Evolutionary conservation across 805 yeast species (phyloP).

Genomic region (Isabelozyma heimii): DNA sequence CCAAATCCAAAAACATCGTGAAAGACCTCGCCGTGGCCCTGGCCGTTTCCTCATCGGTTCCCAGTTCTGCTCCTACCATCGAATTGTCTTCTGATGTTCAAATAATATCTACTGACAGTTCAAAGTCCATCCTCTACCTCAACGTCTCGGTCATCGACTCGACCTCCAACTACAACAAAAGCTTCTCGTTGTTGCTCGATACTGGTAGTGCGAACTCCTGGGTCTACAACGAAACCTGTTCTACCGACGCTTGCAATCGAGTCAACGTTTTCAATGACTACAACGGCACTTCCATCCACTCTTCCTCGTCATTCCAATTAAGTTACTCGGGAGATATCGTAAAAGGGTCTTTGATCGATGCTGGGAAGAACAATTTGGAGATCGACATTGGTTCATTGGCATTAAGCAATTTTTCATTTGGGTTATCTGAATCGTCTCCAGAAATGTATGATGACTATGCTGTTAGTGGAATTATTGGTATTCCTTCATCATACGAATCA

Average conservation of each 20-base stretch:
- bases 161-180: slow-evolving; percentile 20
- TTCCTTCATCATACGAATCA: slow-evolving; percentile 45
- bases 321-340: slow-evolving; percentile 55
- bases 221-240: slow-evolving; percentile 56
- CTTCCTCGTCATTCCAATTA: slow-evolving; percentile 41
- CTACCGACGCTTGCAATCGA: slow-evolving; percentile 37
- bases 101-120: slow-evolving; percentile 16
- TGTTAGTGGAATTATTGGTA: slow-evolving; percentile 60
- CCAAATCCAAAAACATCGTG: background rate
- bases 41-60: slow-evolving; percentile 4
- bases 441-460: slow-evolving; percentile 49
- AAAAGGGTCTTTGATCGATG: slow-evolving; percentile 43
- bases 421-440: slow-evolving; percentile 54
- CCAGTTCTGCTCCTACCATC: slow-evolving; percentile 13
- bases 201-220: slow-evolving; percentile 66
- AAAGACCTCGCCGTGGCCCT: background rate
- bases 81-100: slow-evolving; percentile 11
- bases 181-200: slow-evolving; percentile 54
- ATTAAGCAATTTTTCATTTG: slow-evolving; percentile 45
- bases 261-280: slow-evolving; percentile 20
- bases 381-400: slow-evolving; percentile 32
- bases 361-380: slow-evolving; percentile 26
- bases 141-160: slow-evolving; percentile 16
- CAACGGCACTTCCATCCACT: slow-evolving; percentile 7
- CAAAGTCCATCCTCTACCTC: slow-evolving; percentile 18